A percentile compares a stretch with the other conserved stretches of the same genome.
Evolutionary conservation across 164 flowering plant genomes (phyloP).

Genomic region (Piper betle): DNA sequence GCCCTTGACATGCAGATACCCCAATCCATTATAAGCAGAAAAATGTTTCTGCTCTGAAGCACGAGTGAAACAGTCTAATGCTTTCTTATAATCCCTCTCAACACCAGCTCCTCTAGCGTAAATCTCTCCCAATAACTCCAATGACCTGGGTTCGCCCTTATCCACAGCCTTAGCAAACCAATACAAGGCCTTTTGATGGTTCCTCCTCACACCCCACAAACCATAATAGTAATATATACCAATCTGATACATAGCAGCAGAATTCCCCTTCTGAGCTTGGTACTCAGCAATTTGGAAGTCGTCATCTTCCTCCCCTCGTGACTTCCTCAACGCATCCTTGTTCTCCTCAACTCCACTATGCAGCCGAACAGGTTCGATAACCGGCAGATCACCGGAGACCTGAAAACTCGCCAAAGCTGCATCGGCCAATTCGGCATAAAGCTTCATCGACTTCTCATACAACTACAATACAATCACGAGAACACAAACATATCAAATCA

Average conservation of each 20-base stretch:
- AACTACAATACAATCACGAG: slow-evolving; percentile 25
- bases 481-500: too few relatives aligned
- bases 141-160: slow-evolving; percentile 81
- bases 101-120: slow-evolving; percentile 94
- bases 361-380: slow-evolving; percentile 72
- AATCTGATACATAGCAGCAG: slow-evolving; percentile 78
- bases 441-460: slow-evolving; percentile 70
- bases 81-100: slow-evolving; percentile 80
- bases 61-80: slow-evolving; percentile 74
- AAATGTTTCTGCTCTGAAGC: slow-evolving; percentile 65
- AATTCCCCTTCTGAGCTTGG: slow-evolving; percentile 89
- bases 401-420: slow-evolving; percentile 77
- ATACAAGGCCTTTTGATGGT: slow-evolving; percentile 59
- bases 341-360: slow-evolving; percentile 93
- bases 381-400: slow-evolving; percentile 78
- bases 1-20: slow-evolving; percentile 90
- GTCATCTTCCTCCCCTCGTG: slow-evolving; percentile 91
- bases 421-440: slow-evolving; percentile 86
- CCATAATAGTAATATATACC: slow-evolving; percentile 90
- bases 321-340: slow-evolving; percentile 75
- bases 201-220: slow-evolving; percentile 81
- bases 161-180: slow-evolving; percentile 93
- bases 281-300: slow-evolving; percentile 91
- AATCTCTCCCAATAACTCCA: slow-evolving; percentile 98
- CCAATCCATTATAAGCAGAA: slow-evolving; percentile 93